Conservation (phyloP, 2,329 filamentous ascomycete genomes). For the Gnomoniopsis smithogilvyi region DNA sequence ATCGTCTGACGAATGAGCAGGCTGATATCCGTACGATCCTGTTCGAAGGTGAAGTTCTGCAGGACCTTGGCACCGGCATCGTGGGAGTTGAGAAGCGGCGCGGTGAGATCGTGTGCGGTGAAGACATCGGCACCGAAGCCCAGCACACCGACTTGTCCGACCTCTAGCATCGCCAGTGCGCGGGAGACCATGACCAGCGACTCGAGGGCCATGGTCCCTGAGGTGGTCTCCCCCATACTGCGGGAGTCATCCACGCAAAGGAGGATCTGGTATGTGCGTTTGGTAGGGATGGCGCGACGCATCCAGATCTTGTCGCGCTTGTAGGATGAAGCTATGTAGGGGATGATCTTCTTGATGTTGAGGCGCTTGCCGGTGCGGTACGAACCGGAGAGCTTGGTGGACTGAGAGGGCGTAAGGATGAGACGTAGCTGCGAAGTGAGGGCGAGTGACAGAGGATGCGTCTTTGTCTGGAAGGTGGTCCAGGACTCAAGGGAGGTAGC, state of each 20-base stretch:
- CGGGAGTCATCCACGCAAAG: conserved; percentile 95
- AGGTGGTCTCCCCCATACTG: conserved; percentile 81
- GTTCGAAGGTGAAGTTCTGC: conserved; percentile 79
- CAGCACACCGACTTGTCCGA: conserved; percentile 86
- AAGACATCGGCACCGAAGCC: conserved; percentile 84
- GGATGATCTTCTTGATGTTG: conserved; percentile 99
- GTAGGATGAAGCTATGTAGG: conserved; percentile 96
- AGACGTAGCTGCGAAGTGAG: conserved; percentile 93
- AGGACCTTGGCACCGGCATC: conserved; percentile 83
- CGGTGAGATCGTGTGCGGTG: conserved; percentile 81
- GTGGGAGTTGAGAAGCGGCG: conserved; percentile 71
- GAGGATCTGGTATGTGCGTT: conserved; percentile 95
- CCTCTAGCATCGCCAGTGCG: conserved; percentile 87
- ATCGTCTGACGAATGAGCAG: conserved; percentile 76
- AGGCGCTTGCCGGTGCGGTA: conserved; percentile 97
- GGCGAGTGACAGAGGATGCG: conserved; percentile 80
- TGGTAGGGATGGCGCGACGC: conserved; percentile 85
- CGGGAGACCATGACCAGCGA: conserved; percentile 89
- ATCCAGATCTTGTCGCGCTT: conserved; percentile 99
- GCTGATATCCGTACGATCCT: conserved; percentile 81
- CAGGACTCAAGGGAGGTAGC: conserved; percentile 69
- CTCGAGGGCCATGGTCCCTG: conserved; percentile 81
- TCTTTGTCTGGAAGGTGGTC: conserved; percentile 79
- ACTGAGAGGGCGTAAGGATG: conserved; percentile 89
- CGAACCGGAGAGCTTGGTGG: conserved; percentile 92